Percentiles rank a stretch among this genome's conserved stretches.
Conservation (phyloP, 1,139 yeast genomes). For the Candida sanyaensis region DNA sequence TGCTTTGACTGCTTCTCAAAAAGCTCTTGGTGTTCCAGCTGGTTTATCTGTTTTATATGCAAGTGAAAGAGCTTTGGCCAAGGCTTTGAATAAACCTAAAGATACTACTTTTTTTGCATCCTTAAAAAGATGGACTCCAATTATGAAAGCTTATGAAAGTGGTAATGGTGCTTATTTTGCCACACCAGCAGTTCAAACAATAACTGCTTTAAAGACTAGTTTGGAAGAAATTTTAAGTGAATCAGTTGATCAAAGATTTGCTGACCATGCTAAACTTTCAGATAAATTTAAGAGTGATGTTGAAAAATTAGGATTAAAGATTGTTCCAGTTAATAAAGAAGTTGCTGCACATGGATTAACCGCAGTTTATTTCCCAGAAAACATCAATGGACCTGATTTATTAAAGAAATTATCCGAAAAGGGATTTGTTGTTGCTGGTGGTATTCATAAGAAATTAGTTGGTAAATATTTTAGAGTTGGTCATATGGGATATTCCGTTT, state of each 20-base stretch:
- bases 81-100: constrained; percentile 54
- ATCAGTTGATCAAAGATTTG: constrained; percentile 62
- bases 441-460: constrained; percentile 80
- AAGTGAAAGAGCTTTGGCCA: constrained; percentile 70
- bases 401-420: constrained; percentile 54
- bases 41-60: constrained; percentile 82
- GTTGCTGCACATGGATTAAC: constrained; percentile 88
- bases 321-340: constrained; percentile 61
- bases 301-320: constrained; percentile 60
- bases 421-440: constrained; percentile 88
- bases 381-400: constrained; percentile 67
- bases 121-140: constrained; percentile 84
- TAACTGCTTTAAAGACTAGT: constrained; percentile 79
- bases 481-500: constrained; percentile 77
- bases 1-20: constrained; percentile 90
- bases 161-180: constrained; percentile 89
- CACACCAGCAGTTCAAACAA: constrained; percentile 87
- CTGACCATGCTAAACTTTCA: constrained; percentile 63
- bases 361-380: constrained; percentile 83
- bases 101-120: constrained; percentile 72
- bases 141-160: constrained; percentile 83
- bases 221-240: constrained; percentile 67
- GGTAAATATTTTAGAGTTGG: constrained; percentile 91
- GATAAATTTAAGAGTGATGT: constrained; percentile 62
- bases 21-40: constrained; percentile 93